Evolutionary conservation across 495 filamentous ascomycete species (phyloP).

Genomic region (Neohortaea acidophila): DNA sequence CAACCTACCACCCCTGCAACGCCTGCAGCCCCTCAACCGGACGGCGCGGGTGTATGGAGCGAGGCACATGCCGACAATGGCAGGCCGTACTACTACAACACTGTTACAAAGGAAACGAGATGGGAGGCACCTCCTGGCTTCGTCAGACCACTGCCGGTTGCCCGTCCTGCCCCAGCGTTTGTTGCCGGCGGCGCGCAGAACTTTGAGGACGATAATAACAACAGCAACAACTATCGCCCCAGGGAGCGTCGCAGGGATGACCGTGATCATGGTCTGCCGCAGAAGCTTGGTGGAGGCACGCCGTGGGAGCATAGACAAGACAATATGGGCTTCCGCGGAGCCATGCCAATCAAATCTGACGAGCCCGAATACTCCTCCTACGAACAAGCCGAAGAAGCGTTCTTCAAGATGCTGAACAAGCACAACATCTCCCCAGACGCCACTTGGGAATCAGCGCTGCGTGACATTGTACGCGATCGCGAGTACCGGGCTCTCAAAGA

Average conservation of each 20-base stretch:
- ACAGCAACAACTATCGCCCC: not conserved
- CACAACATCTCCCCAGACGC: conserved; percentile 76
- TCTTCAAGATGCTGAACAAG: conserved; percentile 76
- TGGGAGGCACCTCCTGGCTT: conserved; percentile 44
- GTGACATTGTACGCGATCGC: conserved; percentile 77
- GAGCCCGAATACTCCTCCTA: conserved; percentile 73
- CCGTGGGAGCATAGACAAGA: conserved; percentile 16
- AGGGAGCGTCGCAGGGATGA: conserved; percentile 27
- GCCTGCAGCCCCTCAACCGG: not conserved
- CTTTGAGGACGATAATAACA: conserved; percentile 22
- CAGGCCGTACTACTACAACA: conserved; percentile 87
- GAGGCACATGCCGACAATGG: conserved; percentile 78
- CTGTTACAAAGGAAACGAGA: conserved; percentile 75
- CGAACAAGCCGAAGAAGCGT: conserved; percentile 89
- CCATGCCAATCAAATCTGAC: conserved; percentile 45
- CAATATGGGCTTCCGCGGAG: conserved; percentile 46
- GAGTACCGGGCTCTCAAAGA: conserved; percentile 91
- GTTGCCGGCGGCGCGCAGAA: conserved; percentile 47
- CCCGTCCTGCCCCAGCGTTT: conserved; percentile 33
- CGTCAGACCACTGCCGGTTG: conserved; percentile 5
- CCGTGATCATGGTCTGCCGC: conserved; percentile 32
- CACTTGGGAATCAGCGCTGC: conserved; percentile 84
- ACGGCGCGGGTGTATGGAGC: conserved; percentile 66
- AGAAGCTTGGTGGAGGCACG: conserved; percentile 9
- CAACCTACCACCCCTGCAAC: not conserved